Base-by-base conservation (phyloP, 805 yeast species). In the Kluyveromyces nonfermentans region DNA sequence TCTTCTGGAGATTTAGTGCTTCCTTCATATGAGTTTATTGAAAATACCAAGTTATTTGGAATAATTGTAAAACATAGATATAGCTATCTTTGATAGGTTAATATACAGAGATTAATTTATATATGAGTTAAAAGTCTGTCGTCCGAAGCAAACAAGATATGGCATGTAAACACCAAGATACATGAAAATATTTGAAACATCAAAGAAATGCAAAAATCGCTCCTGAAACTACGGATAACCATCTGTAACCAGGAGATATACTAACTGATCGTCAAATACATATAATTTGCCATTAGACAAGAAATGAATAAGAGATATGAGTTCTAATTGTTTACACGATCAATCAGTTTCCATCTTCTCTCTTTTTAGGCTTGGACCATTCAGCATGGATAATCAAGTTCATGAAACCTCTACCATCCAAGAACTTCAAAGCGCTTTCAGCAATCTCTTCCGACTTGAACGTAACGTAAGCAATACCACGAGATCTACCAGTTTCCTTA, bases 381-480 rank as follows among this genome's bases (percentile, higher is more conserved):
- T 76, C 82, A 50, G 77, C 74, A 52, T 70, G 73, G 66, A 84
- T 72, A 62, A 90, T 88, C 77, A 90, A 74, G 59, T 82, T 84
- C 76, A 83, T 85, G 75, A 83, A 84, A 74, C 97, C 96, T 72
- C 79, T 83, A 59, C 97, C 96, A 64, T 93, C 75, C 67, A 88
- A 74, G 50, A 63, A 62, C 50, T 83, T 80, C 67, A 83, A 71
- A 42, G 96, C 97, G 52, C 63, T 65, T 67, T 84, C 81, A 36
- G 97, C 98, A 53, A 69, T 70, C 46, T 66, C 64, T 59, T 78
- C 78, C 45, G 80, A 74, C 47, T 74, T 77, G 64, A 85, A 85
- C 48, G 90, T 82, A 52, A 89, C 94, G 66, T 86, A 93, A 5
- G 97, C 97, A 66, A 90, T 80, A 60, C 99, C 99, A 70, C 87